These are phyloP conservation scores for Sutorius eximius DNA, from an alignment of 1,284 basidiomycete genomes.

Conservation along the genomic window DNA sequence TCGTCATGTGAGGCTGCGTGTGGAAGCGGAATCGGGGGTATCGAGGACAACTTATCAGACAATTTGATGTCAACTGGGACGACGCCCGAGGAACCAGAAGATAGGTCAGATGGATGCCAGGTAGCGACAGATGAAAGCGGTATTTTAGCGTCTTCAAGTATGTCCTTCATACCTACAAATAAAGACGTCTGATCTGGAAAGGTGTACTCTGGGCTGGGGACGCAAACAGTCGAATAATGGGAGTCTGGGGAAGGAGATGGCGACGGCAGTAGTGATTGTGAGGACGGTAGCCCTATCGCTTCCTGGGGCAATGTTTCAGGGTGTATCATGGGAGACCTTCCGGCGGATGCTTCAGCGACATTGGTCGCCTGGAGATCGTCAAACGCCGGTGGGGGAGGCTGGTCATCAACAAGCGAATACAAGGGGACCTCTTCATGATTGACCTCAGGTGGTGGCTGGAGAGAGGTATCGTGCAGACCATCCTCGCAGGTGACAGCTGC, in stretches of 20 bases:
- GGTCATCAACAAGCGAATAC: constrained; percentile 27
- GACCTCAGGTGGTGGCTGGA: constrained; percentile 2
- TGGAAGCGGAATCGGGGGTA: neutral
- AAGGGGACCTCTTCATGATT: constrained; percentile 22
- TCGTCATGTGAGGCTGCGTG: neutral
- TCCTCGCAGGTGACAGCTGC: neutral
- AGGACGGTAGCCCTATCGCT: neutral
- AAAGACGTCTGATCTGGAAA: neutral
- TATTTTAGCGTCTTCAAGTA: neutral
- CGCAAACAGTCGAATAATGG: neutral
- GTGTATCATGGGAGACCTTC: neutral
- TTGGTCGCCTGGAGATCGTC: constrained; percentile 16
- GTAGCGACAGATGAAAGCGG: neutral
- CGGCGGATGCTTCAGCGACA: neutral
- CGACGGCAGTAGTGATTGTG: neutral
- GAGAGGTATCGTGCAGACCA: neutral
- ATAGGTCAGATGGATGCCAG: neutral
- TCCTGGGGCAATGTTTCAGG: neutral
- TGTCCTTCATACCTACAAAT: neutral
- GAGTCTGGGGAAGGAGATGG: neutral
- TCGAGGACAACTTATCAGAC: neutral
- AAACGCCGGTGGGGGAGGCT: constrained; percentile 28
- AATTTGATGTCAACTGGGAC: neutral
- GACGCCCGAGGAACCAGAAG: neutral
- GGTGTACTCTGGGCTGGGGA: neutral